Base-by-base conservation (phyloP, 768 basidiomycete genomes). In the Sutorius australiensis region DNA sequence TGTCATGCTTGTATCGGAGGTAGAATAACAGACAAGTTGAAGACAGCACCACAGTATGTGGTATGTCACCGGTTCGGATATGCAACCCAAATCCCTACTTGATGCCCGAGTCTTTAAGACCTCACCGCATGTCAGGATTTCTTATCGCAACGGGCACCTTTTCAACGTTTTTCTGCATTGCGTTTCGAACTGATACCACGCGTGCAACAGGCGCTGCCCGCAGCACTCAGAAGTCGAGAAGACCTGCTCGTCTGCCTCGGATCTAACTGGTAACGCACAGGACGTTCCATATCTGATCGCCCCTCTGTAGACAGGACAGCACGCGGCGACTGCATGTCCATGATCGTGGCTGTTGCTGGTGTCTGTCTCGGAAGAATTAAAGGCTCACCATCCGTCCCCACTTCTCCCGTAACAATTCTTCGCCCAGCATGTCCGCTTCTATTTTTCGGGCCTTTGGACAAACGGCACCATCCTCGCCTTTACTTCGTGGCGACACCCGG, bases 161-260 rank as follows among this genome's bases (percentile, higher is more conserved):
- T 27, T 31, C 50, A 61, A 44, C 31, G 19, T 39, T 61, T 39
- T 61, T 8, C 14, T 39, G 37, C n/a, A 48, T 49, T 33, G 46
- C 51, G 44, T 51, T 48, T 12, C 33, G 38, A 45, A 31, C 34
- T 30, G 34, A n/a, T 33, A 24, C 32, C 42, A 30, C 51, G 44
- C 40, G 41, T 48, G 41, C 30, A 48, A 40, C 30, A n/a, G 12
- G 36, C 42, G 28, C 42, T 34, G 34, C 31, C 13, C 48, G 59
- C 62, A 55, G 62, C 54, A 56, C 50, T 39, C 27, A 47, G 59
- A 64, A 64, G 37, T 43, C 28, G 27, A 64, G 63, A 64, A 66
- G 50, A 32, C 39, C 13, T 33, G 19, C 32, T 36, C 10, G 16
- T 24, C 34, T 36, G 28, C 32, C 21, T 19, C 55, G 50, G 58